Conservation (phyloP, 805 yeast genomes). For the Myxozyma geophila region DNA sequence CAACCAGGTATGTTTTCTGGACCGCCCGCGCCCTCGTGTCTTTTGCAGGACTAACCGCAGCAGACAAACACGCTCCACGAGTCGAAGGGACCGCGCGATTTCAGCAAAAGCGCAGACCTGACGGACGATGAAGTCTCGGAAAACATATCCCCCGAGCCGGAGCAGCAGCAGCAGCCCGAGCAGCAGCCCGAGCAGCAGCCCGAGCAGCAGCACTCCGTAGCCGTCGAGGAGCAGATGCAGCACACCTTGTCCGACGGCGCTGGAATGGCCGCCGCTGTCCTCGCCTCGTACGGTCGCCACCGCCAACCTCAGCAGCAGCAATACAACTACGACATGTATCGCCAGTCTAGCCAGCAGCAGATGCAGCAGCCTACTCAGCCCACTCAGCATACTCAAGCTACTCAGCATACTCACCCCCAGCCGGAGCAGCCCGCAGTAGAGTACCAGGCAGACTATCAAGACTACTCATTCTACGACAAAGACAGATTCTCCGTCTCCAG, state of each 20-base stretch:
- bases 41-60: too few species aligned
- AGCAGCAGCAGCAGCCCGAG: conserved; percentile 35
- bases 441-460: conserved; percentile 1
- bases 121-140: conserved; percentile 47
- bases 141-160: conserved; percentile 5
- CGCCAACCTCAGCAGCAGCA: conserved; percentile 22
- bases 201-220: conserved; percentile 31
- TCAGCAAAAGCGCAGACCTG: conserved; percentile 40
- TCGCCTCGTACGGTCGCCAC: conserved; percentile 5
- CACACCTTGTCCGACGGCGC: conserved; percentile 14
- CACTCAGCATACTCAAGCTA: background rate
- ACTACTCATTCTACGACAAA: conserved; percentile 2
- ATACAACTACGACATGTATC: too few species aligned
- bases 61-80: conserved; percentile 26
- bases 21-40: background rate
- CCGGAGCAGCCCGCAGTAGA: too few species aligned
- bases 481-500: conserved; percentile 1
- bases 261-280: conserved; percentile 18
- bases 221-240: conserved; percentile 6
- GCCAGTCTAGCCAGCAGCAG: background rate
- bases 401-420: conserved; percentile 21
- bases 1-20: conserved; percentile 38
- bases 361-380: conserved; percentile 22
- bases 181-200: conserved; percentile 38
- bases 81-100: conserved; percentile 34